Base-by-base conservation (phyloP, 805 yeast genomes). In the Teunomyces barrocoloradensis region DNA sequence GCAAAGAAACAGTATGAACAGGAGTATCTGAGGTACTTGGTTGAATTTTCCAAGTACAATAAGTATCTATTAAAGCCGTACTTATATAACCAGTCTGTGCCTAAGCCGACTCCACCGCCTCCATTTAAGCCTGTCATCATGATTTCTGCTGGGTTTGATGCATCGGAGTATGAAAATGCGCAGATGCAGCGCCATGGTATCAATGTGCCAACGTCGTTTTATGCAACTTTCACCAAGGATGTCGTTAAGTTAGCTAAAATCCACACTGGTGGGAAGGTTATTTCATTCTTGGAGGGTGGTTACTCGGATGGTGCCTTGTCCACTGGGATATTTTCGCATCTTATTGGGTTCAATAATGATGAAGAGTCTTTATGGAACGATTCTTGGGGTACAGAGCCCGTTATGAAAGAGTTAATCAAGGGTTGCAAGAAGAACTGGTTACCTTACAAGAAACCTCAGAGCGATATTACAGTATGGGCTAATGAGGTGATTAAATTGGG, bases 131-230 rank as follows among this genome's bases (percentile, higher is more conserved):
- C 78, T 9, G 55, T 87, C 49, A 79, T 89, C 2, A 76, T 85
- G n/a, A 74, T 88, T 1, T 87, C 95, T 38, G 91, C 96, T 0
- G 96, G 96, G 1, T 89, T 88, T 61, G 96, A 88, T 66, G 95
- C 94, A 2, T 82, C 87, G 13, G 96, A 88, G 60, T 84, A 78
- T 63, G 96, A 88, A 60, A 83, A 82, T 48, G 80, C 80, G n/a
- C 79, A 84, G 43, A 89, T 88, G 96, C 96, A 88, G 64, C 72
- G 96, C 45, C 96, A 89, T 61, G 81, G 81, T 0, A 88, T 85
- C 21, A 82, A 84, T 56, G 89, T 88, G 9, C 96, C 96, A 3
- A 87, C 95, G 0, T 78, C 84, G 15, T 88, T 89, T 58, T 88
- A 84, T 61, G 77, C 87, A 15, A 75, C 74, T 36, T 87, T 88